phyloP scores from a whole-genome alignment of 495 filamentous ascomycete genomes.

The Penicillium samsonianum region DNA sequence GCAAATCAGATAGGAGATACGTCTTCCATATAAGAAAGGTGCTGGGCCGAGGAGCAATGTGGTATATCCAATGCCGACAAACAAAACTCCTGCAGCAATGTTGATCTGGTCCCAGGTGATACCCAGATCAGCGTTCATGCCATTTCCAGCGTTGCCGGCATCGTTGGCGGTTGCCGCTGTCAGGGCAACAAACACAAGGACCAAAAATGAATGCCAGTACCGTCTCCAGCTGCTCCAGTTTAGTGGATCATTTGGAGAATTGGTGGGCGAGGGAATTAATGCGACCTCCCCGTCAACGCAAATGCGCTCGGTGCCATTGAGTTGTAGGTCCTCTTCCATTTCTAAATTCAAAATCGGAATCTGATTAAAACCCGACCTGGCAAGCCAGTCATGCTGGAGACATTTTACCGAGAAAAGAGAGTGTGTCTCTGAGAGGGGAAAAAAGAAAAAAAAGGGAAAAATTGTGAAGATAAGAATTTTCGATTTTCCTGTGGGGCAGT shows the following conservation, averaged over 20 bases:
- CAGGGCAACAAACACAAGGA: constrained; percentile 27
- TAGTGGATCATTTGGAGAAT: constrained; percentile 54
- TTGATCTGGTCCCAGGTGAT: constrained; percentile 29
- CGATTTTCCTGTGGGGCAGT: neutral
- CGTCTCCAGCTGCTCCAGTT: constrained; percentile 53
- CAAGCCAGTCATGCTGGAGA: constrained; percentile 1
- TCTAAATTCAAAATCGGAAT: constrained; percentile 6
- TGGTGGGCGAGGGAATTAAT: constrained; percentile 51
- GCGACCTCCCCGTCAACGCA: constrained; percentile 38
- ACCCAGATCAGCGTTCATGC: constrained; percentile 25
- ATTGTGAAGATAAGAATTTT: neutral
- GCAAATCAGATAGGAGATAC: constrained; percentile 29
- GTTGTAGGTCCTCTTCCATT: constrained; percentile 13
- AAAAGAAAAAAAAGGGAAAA: neutral
- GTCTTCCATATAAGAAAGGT: constrained; percentile 29
- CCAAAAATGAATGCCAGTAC: constrained; percentile 31
- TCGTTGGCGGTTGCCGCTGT: constrained; percentile 33
- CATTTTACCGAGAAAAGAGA: neutral
- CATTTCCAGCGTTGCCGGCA: constrained; percentile 29
- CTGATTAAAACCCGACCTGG: neutral
- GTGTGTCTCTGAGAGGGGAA: neutral
- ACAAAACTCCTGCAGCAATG: constrained; percentile 29
- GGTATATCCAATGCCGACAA: constrained; percentile 29
- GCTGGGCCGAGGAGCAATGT: constrained; percentile 26
- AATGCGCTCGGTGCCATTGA: constrained; percentile 25